Base-by-base conservation (phyloP, 1,284 basidiomycete genomes). In the Phenoliferia sp. region DNA sequence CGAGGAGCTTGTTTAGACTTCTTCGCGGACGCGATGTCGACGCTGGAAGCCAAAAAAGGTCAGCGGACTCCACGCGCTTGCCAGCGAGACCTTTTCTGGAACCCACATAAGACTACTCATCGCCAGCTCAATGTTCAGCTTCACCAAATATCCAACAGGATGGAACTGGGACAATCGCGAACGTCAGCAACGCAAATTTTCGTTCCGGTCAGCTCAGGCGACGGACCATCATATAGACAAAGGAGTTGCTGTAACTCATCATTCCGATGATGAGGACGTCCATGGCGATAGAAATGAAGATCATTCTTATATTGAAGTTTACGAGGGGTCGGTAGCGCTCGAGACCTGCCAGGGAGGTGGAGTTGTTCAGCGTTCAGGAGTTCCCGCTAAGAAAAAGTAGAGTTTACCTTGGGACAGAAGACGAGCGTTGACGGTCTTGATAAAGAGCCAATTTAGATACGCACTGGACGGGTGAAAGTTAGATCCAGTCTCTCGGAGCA, bases 321-420 rank as follows among this genome's bases (percentile, higher is more conserved):
- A 74, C 63, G 22, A 74, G 65, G 16, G 68, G 63, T 22, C 66
- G 60, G 60, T 74, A 74, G 26, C 69, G 67, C 22, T 69, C 65
- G 2, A 72, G 39, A 4, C 71, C 71, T 50, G n/a, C n/a, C n/a
- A n/a, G n/a, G n/a, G n/a, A 65, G 66, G 1, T n/a, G 35, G 35
- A 72, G 69, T 35, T 67, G 57, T 55, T 33, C 36, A 31, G 44
- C 10, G n/a, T 54, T 54, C 10, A 28, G 16, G 7, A 54, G 52
- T 28, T 10, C 22, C 16, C 26, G 10, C 22, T 15, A 44, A 44
- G 39, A n/a, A n/a, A n/a, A n/a, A n/a, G n/a, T n/a, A n/a, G n/a
- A n/a, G n/a, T n/a, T n/a, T n/a, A n/a, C n/a, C 39, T 44, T 44
- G 12, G 12, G 39, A 44, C 12, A 44, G 39, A 44, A 44, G 39